Evolutionary conservation across 1,139 yeast genomes (phyloP).

Genomic region (Zygoascus sp.): DNA sequence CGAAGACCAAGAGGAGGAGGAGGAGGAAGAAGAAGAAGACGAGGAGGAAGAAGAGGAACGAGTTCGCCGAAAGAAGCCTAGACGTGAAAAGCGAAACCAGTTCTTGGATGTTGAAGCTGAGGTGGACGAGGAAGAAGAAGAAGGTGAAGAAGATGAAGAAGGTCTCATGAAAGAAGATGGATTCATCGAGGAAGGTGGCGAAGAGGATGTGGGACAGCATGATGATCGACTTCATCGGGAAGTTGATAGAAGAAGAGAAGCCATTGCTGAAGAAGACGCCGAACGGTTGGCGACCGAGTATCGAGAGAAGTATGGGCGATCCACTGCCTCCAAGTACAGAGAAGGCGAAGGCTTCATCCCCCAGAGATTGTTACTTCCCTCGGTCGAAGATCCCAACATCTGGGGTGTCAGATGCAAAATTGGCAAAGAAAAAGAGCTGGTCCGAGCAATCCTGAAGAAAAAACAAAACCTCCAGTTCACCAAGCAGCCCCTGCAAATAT

Average conservation of each 20-base stretch:
- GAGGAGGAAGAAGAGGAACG: constrained; percentile 29
- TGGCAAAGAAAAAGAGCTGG: constrained; percentile 89
- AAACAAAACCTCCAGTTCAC: constrained; percentile 62
- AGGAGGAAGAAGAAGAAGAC: constrained; percentile 29
- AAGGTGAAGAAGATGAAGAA: constrained; percentile 89
- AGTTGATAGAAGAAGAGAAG: constrained; percentile 84
- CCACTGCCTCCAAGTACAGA: constrained; percentile 74
- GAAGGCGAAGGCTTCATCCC: constrained; percentile 90
- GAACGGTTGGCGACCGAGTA: constrained; percentile 89
- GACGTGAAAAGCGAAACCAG: constrained; percentile 72
- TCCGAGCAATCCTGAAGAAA: constrained; percentile 76
- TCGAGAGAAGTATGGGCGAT: constrained; percentile 87
- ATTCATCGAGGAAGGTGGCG: constrained; percentile 38
- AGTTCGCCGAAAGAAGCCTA: constrained; percentile 56
- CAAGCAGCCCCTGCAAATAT: constrained; percentile 61
- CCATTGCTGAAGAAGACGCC: constrained; percentile 91
- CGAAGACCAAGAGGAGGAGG: constrained; percentile 26
- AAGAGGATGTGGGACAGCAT: constrained; percentile 56
- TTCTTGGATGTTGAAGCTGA: constrained; percentile 99
- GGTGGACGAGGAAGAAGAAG: constrained; percentile 97
- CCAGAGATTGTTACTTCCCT: constrained; percentile 87
- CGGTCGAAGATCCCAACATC: constrained; percentile 93
- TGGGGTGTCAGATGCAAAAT: constrained; percentile 94
- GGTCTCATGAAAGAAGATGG: constrained; percentile 75
- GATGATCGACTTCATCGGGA: constrained; percentile 82